These are phyloP conservation scores for Cordyceps cicadae DNA, from an alignment of 2,329 filamentous ascomycete species.

Conservation along the genomic window DNA sequence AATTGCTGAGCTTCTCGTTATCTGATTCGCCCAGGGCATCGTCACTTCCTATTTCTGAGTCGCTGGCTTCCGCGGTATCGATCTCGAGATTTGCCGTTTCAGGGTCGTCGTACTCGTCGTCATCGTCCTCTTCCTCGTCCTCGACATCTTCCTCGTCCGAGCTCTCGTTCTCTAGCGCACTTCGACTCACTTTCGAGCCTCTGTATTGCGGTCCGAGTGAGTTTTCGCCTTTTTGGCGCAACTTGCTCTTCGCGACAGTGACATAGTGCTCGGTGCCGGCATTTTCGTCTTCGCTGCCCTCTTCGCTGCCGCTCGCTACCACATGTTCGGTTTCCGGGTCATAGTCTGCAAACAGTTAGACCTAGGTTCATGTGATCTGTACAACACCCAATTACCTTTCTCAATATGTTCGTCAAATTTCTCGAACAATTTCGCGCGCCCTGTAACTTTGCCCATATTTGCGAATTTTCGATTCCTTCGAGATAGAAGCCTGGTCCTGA, in stretches of 20 bases:
- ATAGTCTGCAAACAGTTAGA: slow-evolving; percentile 48
- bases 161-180: slow-evolving; percentile 52
- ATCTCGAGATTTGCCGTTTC: slow-evolving; percentile 45
- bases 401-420: slow-evolving; percentile 53
- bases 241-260: slow-evolving; percentile 72
- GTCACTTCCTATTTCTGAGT: slow-evolving; percentile 57
- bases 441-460: slow-evolving; percentile 44
- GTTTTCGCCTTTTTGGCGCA: slow-evolving; percentile 63
- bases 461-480: slow-evolving; percentile 19
- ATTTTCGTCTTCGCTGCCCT: slow-evolving; percentile 41
- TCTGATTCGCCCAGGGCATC: slow-evolving; percentile 76
- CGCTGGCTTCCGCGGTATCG: slow-evolving; percentile 40
- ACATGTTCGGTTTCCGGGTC: slow-evolving; percentile 66
- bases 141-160: slow-evolving; percentile 46
- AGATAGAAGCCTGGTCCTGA: slow-evolving; percentile 12
- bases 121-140: slow-evolving; percentile 37
- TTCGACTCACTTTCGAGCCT: slow-evolving; percentile 65
- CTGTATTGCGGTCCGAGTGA: slow-evolving; percentile 72
- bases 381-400: slow-evolving; percentile 43
- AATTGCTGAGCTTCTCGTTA: slow-evolving; percentile 71
- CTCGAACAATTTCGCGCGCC: slow-evolving; percentile 51
- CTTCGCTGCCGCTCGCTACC: slow-evolving; percentile 44
- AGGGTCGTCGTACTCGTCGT: slow-evolving; percentile 46
- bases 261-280: slow-evolving; percentile 82
- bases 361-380: neutral